Conservation (phyloP, 148 eudicot genomes). For the Bassia scoparia region DNA sequence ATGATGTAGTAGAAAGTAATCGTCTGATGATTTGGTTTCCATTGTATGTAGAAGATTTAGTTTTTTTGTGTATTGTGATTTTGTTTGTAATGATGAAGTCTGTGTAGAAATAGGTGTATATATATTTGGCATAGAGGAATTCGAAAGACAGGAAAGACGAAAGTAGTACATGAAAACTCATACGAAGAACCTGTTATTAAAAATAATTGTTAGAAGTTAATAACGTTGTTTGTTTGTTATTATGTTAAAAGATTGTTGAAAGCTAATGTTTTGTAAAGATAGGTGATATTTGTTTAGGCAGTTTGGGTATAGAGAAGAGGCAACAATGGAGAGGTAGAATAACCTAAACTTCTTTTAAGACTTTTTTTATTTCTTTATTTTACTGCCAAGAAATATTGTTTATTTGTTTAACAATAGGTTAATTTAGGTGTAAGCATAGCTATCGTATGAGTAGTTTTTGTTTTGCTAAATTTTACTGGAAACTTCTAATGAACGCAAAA, state of each 20-base stretch:
- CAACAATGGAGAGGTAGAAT: constrained; percentile 13
- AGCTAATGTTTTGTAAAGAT: constrained; percentile 7
- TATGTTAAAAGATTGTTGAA: constrained; percentile 19
- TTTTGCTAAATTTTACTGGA: background rate
- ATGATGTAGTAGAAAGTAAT: constrained; percentile 13
- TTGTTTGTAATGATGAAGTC: constrained; percentile 2
- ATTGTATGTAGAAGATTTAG: background rate
- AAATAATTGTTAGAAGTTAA: background rate
- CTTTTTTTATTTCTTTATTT: background rate
- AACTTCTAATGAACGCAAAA: no score
- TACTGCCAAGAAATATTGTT: background rate
- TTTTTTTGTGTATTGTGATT: constrained; percentile 11
- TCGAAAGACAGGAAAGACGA: background rate
- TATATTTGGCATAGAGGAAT: constrained; percentile 1
- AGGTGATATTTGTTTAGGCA: constrained; percentile 28
- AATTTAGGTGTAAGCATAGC: constrained; percentile 1
- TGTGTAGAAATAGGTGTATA: background rate
- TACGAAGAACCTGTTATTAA: constrained; percentile 27
- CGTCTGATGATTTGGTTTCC: constrained; percentile 7
- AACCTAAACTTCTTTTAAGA: constrained; percentile 32
- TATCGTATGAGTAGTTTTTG: background rate
- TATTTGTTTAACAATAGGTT: background rate
- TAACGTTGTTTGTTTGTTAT: background rate
- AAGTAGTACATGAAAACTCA: constrained; percentile 20
- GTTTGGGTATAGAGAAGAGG: constrained; percentile 15